phyloP scores from a whole-genome alignment of 352 stramenopile species.

The Phytophthora citrophthora region DNA sequence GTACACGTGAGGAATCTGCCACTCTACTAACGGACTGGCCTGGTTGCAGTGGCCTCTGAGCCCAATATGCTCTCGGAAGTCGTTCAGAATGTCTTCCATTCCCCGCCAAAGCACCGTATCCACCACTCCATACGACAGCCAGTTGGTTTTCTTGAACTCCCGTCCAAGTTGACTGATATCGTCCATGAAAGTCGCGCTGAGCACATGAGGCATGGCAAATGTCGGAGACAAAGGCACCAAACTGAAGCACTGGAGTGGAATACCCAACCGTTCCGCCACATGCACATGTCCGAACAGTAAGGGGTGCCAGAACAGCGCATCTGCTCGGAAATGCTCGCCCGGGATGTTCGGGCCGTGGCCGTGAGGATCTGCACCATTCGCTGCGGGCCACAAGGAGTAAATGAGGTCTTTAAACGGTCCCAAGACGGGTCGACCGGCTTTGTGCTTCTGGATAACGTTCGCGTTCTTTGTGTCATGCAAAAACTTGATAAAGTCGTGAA shows the following conservation, averaged over 20 bases:
- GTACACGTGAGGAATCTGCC: constrained; percentile 53
- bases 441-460: constrained; percentile 35
- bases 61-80: constrained; percentile 49
- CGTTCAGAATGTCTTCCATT: constrained; percentile 40
- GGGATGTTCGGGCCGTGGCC: constrained; percentile 31
- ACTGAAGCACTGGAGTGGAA: constrained; percentile 53
- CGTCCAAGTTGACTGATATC: constrained; percentile 29
- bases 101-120: constrained; percentile 44
- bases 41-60: constrained; percentile 35
- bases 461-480: constrained; percentile 37
- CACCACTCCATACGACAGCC: constrained; percentile 48
- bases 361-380: constrained; percentile 35
- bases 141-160: constrained; percentile 45
- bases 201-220: constrained; percentile 49
- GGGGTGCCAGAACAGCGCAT: constrained; percentile 50
- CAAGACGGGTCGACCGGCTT: constrained; percentile 23
- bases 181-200: constrained; percentile 41
- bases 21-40: constrained; percentile 42
- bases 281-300: constrained; percentile 46
- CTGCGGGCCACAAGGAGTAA: constrained; percentile 46
- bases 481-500: constrained; percentile 47
- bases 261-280: constrained; percentile 49
- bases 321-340: constrained; percentile 47
- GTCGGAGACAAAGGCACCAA: constrained; percentile 46
- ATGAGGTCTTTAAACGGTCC: constrained; percentile 38